These are phyloP conservation scores for Phalaenopsis aphrodite DNA, from an alignment of 106 monocot genomes.

Conservation along the genomic window DNA sequence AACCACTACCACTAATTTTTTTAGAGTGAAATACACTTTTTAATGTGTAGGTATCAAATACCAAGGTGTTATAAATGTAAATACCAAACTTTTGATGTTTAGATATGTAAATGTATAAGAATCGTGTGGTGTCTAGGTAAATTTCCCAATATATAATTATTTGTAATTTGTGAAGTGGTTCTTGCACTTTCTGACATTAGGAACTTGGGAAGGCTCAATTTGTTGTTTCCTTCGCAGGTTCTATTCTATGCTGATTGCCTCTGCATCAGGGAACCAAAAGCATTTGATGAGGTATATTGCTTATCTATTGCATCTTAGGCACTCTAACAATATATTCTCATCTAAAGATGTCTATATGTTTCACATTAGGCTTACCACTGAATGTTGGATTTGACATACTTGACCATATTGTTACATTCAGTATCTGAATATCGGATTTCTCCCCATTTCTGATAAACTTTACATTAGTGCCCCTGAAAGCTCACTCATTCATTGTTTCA, in stretches of 20 bases:
- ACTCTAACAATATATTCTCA: too few species aligned
- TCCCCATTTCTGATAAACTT: background rate
- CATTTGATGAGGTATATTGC: conserved; percentile 30
- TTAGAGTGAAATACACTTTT: too few species aligned
- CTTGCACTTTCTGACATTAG: background rate
- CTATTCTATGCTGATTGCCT: conserved; percentile 61
- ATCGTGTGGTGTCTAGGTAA: too few species aligned
- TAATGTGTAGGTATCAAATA: too few species aligned
- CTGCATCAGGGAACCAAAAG: conserved; percentile 29
- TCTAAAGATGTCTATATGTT: too few species aligned
- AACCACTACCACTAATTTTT: too few species aligned
- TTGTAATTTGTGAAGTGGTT: background rate
- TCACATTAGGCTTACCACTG: too few species aligned
- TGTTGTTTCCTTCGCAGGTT: conserved; percentile 39
- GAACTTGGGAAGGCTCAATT: background rate
- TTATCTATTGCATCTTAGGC: background rate
- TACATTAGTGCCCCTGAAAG: background rate
- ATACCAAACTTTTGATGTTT: too few species aligned
- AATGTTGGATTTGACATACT: background rate
- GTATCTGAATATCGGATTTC: background rate
- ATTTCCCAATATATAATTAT: background rate
- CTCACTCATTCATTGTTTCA: background rate
- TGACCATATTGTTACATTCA: background rate
- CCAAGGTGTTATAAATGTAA: too few species aligned
- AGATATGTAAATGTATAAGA: too few species aligned